Conservation (phyloP, 2,329 filamentous ascomycete genomes). For the Fusarium albidum region DNA sequence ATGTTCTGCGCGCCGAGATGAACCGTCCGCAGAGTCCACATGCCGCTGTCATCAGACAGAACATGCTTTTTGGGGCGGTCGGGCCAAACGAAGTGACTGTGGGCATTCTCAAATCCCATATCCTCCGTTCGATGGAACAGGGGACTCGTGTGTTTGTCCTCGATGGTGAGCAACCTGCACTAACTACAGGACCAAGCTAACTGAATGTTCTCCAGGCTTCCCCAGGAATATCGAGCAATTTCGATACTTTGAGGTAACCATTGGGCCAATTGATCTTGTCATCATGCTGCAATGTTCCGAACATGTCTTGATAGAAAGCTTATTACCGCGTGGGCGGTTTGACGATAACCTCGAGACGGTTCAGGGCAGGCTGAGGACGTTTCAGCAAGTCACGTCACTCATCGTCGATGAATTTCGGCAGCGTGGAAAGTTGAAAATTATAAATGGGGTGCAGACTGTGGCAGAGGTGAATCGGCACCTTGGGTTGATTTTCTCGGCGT, state of each 20-base stretch:
- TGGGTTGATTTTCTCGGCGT: not conserved
- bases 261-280: not conserved
- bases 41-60: not conserved
- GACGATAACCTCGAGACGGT: not conserved
- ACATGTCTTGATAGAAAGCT: not conserved
- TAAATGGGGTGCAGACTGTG: not conserved
- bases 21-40: not conserved
- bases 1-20: conserved; percentile 1
- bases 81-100: not conserved
- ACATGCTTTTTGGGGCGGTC: not conserved
- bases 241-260: not conserved
- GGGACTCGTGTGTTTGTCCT: not conserved
- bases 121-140: not conserved
- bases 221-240: not conserved
- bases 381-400: not conserved
- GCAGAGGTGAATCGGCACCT: not conserved
- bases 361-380: not conserved
- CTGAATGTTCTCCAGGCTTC: not conserved
- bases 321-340: not conserved
- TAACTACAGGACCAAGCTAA: not conserved
- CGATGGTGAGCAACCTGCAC: not conserved
- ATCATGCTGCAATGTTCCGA: not conserved
- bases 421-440: not conserved
- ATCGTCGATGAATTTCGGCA: not conserved
- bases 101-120: not conserved